Conservation (phyloP, 2,329 filamentous ascomycete species). For the Penicillium brevicompactum region DNA sequence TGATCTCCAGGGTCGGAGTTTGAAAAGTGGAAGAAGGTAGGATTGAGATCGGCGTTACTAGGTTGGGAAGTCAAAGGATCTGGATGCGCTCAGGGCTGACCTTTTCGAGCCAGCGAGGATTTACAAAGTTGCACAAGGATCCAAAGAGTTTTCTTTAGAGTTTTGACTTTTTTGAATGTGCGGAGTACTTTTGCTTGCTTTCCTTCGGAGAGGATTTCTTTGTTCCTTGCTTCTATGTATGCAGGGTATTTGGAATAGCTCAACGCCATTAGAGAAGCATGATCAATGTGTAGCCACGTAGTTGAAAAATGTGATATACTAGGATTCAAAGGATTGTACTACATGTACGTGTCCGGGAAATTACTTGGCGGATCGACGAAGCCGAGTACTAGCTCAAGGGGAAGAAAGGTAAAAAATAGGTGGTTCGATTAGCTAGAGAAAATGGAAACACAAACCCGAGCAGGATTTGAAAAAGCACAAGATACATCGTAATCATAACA, state of each 20-base stretch:
- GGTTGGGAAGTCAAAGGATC: not conserved
- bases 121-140: not conserved
- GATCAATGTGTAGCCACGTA: not conserved
- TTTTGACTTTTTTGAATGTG: not conserved
- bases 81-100: too few species aligned
- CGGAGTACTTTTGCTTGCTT: not conserved
- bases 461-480: not conserved
- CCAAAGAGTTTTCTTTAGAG: not conserved
- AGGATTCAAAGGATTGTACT: not conserved
- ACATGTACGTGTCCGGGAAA: not conserved
- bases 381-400: not conserved
- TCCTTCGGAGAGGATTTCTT: not conserved
- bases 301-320: not conserved
- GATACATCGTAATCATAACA: conserved; percentile 3
- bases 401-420: not conserved
- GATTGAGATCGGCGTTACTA: not conserved
- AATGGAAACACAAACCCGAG: not conserved
- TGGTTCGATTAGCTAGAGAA: not conserved
- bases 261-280: not conserved
- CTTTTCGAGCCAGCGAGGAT: not conserved
- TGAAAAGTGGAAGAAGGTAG: not conserved
- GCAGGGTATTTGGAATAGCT: not conserved
- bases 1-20: not conserved
- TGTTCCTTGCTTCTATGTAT: not conserved
- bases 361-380: not conserved